These are phyloP conservation scores for Penicillium goetzii DNA, from an alignment of 495 filamentous ascomycete genomes.

Conservation along the genomic window DNA sequence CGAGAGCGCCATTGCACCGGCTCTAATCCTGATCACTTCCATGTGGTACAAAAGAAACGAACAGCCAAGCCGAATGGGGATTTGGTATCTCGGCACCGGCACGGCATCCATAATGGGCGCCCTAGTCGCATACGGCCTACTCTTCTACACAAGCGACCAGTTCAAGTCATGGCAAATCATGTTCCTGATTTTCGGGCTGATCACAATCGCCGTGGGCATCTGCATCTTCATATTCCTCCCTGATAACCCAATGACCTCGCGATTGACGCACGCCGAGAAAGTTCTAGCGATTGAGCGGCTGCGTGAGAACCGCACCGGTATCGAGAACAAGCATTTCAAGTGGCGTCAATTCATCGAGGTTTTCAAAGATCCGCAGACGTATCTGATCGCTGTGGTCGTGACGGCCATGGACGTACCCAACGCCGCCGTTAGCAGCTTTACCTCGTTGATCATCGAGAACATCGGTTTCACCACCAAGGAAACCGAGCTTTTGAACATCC, in stretches of 20 bases:
- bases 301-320: constrained; percentile 56
- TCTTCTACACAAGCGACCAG: constrained; percentile 28
- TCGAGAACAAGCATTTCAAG: constrained; percentile 61
- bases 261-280: constrained; percentile 49
- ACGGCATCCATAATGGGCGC: constrained; percentile 65
- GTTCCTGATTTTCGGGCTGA: constrained; percentile 45
- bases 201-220: constrained; percentile 41
- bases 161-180: constrained; percentile 47
- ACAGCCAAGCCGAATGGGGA: constrained; percentile 61
- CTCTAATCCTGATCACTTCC: constrained; percentile 38
- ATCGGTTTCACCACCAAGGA: constrained; percentile 60
- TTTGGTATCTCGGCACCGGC: constrained; percentile 69
- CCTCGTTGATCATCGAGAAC: constrained; percentile 52
- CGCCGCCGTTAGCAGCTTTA: constrained; percentile 36
- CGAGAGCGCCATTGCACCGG: constrained; percentile 65
- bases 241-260: constrained; percentile 53
- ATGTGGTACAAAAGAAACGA: constrained; percentile 49
- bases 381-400: constrained; percentile 37
- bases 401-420: constrained; percentile 33
- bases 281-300: constrained; percentile 58
- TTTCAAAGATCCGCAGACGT: constrained; percentile 39
- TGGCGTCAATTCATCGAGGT: constrained; percentile 48
- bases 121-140: constrained; percentile 53
- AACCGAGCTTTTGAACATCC: constrained; percentile 65
- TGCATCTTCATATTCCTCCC: constrained; percentile 48